Evolutionary conservation across 2,329 filamentous ascomycete genomes (phyloP), one percentile per base, ranked within the genome.

Genomic region (Grosmannia clavigera): DNA sequence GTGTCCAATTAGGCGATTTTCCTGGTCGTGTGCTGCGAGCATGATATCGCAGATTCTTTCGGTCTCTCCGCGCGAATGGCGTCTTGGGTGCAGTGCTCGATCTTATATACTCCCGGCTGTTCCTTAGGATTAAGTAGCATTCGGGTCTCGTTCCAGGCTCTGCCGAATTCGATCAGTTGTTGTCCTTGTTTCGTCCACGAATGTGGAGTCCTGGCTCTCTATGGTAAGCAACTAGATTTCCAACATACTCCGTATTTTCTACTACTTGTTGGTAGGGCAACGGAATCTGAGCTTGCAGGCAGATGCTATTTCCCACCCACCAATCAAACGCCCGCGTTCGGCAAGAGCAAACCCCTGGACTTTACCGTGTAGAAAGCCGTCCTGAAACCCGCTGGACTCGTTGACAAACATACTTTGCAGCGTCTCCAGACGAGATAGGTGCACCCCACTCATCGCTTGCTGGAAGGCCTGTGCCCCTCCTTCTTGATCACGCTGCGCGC

Each of bases 21-120:
- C 92, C 75, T 96, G 90, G 73, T 96, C 88, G 67, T 85, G 84
- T 69, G 86, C 80, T 62, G 88, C 88, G 70, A 90, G 78, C 90
- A 92, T 95, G 4, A 16, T 60, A 14, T 3, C 35, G 31, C 10
- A 43, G 4, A 25, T 33, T n/a, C 16, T 11, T 9, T 19, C 11
- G 6, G 10, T 58, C 55, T 19, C 43, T n/a, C 43, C 7, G 19
- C 53, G 10, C 27, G 10, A 50, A 50, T 31, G 50, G 27, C 14
- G 25, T 52, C 27, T 19, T 19, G 25, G 35, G 33, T 22, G 22
- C 16, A 7, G n/a, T 38, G 9, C 12, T 35, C 12, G 33, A 27
- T 33, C 38, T 55, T 55, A 38, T 6, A 25, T 38, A 55, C 52
- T 55, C 31, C 10, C 31, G 6, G 19, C 12, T 19, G 52, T 38